phyloP scores from a whole-genome alignment of 768 basidiomycete species.

The Infundibulicybe gibba region DNA sequence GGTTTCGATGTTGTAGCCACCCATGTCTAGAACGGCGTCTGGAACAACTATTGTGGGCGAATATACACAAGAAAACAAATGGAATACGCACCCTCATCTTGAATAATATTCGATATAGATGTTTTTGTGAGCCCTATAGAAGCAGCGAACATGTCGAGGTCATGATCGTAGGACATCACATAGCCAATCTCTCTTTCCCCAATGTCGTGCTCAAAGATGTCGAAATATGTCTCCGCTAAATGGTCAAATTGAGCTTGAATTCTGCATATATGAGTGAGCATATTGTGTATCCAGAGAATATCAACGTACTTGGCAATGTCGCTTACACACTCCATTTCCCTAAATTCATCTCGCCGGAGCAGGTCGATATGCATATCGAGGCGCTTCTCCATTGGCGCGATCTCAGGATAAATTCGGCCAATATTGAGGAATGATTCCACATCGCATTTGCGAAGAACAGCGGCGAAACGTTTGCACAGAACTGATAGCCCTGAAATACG shows the following conservation, averaged over 20 bases:
- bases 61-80: neutral
- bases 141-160: constrained; percentile 92
- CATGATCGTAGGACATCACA: constrained; percentile 78
- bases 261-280: constrained; percentile 35
- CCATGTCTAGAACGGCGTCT: constrained; percentile 77
- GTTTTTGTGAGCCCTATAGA: constrained; percentile 90
- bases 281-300: neutral
- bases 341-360: constrained; percentile 84
- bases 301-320: constrained; percentile 79
- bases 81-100: constrained; percentile 65
- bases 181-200: constrained; percentile 89
- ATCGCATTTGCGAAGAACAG: constrained; percentile 76
- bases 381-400: constrained; percentile 85
- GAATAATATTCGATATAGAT: constrained; percentile 63
- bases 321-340: constrained; percentile 88
- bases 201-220: constrained; percentile 78
- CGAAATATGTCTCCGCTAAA: constrained; percentile 84
- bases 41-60: constrained; percentile 1
- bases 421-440: constrained; percentile 83
- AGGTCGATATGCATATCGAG: constrained; percentile 90
- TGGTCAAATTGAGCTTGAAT: constrained; percentile 94
- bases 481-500: constrained; percentile 77
- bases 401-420: constrained; percentile 80
- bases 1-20: constrained; percentile 68
- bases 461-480: constrained; percentile 87